These are phyloP conservation scores for Cantharellus anzutake DNA, from an alignment of 768 basidiomycete species.

Conservation along the genomic window DNA sequence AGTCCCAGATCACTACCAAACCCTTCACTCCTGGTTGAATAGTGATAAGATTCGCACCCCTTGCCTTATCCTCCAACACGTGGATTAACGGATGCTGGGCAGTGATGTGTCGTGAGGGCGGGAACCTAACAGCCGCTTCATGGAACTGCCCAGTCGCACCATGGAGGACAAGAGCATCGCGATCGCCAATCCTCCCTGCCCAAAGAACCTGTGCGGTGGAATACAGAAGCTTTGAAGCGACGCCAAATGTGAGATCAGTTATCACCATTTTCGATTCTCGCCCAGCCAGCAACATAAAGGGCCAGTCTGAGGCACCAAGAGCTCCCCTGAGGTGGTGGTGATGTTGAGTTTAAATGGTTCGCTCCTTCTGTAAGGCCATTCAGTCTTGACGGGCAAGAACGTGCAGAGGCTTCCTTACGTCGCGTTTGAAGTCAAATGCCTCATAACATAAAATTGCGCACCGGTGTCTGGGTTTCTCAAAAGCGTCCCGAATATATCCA, in stretches of 20 bases:
- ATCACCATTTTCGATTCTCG: slow-evolving; percentile 58
- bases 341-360: slow-evolving; percentile 38
- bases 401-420: slow-evolving; percentile 2
- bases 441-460: slow-evolving; percentile 47
- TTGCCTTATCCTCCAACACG: slow-evolving; percentile 7
- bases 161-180: slow-evolving; percentile 46
- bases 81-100: neutral
- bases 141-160: slow-evolving; percentile 36
- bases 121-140: slow-evolving; percentile 29
- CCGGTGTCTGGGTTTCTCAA: slow-evolving; percentile 49
- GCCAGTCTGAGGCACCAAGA: slow-evolving; percentile 38
- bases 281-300: slow-evolving; percentile 39
- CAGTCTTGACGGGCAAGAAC: neutral
- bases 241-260: slow-evolving; percentile 54
- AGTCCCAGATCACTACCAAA: slow-evolving; percentile 45
- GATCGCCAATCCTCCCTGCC: slow-evolving; percentile 36
- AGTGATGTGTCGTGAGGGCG: slow-evolving; percentile 3
- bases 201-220: slow-evolving; percentile 60
- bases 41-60: slow-evolving; percentile 26
- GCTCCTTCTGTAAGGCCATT: neutral
- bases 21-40: slow-evolving; percentile 39
- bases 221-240: slow-evolving; percentile 26
- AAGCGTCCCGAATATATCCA: slow-evolving; percentile 37
- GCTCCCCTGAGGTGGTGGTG: slow-evolving; percentile 28
- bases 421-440: slow-evolving; percentile 41